These are phyloP conservation scores for Capsicum rhomboideum DNA, from an alignment of 257 asterid species.

Conservation along the genomic window DNA sequence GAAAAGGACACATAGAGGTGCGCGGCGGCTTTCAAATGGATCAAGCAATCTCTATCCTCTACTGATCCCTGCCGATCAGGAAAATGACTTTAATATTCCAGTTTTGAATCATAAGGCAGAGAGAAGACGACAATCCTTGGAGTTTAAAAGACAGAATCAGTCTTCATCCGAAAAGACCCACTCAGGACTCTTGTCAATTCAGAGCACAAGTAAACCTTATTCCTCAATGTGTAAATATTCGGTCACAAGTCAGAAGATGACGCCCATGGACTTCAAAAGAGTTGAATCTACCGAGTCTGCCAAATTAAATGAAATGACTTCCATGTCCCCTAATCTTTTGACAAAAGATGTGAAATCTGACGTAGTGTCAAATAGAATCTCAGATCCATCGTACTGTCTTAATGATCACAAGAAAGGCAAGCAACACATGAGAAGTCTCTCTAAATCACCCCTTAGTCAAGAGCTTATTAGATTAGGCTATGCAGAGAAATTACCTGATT, in stretches of 20 bases:
- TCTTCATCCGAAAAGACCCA: slow-evolving; percentile 16
- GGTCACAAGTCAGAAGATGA: slow-evolving; percentile 5
- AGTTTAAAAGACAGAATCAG: slow-evolving; percentile 22
- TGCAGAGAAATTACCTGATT: slow-evolving; percentile 38
- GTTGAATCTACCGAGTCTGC: slow-evolving; percentile 16
- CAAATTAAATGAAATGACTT: slow-evolving; percentile 10
- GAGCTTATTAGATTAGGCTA: slow-evolving; percentile 67
- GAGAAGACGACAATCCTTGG: slow-evolving; percentile 23
- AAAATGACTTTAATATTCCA: slow-evolving; percentile 21
- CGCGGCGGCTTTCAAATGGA: slow-evolving; percentile 13
- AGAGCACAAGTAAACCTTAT: slow-evolving; percentile 3
- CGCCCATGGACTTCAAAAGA: slow-evolving; percentile 8
- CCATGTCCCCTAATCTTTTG: slow-evolving; percentile 12
- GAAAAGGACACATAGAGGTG: slow-evolving; percentile 36
- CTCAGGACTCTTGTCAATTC: slow-evolving; percentile 10
- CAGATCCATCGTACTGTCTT: slow-evolving; percentile 14
- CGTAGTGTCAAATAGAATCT: slow-evolving; percentile 11
- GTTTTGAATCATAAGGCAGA: slow-evolving; percentile 5
- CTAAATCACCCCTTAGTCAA: slow-evolving; percentile 47
- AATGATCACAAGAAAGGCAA: slow-evolving; percentile 20
- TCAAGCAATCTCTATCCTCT: slow-evolving; percentile 20
- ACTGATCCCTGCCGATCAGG: slow-evolving; percentile 9
- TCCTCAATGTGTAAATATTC: slow-evolving; percentile 14
- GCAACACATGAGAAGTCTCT: slow-evolving; percentile 9
- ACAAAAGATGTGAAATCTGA: slow-evolving; percentile 15